Base-by-base conservation (phyloP, 2,329 filamentous ascomycete genomes). In the Colletotrichum melonis region DNA sequence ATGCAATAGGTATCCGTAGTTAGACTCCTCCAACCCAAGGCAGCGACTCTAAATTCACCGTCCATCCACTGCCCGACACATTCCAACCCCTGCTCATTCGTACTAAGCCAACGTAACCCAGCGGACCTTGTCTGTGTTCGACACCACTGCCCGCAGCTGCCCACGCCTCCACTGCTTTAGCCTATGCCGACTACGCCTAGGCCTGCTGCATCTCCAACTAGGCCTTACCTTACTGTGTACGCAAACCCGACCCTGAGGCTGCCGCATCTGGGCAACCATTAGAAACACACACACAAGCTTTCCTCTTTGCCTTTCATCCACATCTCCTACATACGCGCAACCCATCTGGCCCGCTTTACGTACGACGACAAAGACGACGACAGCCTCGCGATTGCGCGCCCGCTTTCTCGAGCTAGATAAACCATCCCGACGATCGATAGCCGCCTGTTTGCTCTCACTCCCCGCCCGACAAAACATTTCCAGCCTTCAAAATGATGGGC, bases 401-500 rank as follows among this genome's bases (percentile, higher is more conserved):
- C 46, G 28, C 8, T 54, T n/a, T 54, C 14, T 22, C 42, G 54
- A 49, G 26, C 56, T 52, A 69, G 54, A 56, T 49, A 69, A 38
- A 38, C 46, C 9, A 46, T 35, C 56, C 35, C 62, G 9, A 73
- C 62, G 30, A 42, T 62, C 56, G 26, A 73, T 16, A 66, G 28
- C 32, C 59, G 59, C 66, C 35, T 52, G 58, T 64, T 64, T 68
- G n/a, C 30, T 64, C 26, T 24, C 52, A 32, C 67, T 46, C 60
- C 71, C 71, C 60, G 60, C 71, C 62, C 42, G 55, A 66, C 63
- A 46, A 32, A 60, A 65, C 67, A n/a, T 64, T 26, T 67, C 65
- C 38, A 63, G 63, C 60, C 46, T 64, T 54, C 76, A 87, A 84
- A 78, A 93, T 89, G 88, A 98, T 98, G 95, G 92, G 95, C 81